phyloP scores from a whole-genome alignment of 331 rosid genomes.

The Pyracantha coccinea region DNA sequence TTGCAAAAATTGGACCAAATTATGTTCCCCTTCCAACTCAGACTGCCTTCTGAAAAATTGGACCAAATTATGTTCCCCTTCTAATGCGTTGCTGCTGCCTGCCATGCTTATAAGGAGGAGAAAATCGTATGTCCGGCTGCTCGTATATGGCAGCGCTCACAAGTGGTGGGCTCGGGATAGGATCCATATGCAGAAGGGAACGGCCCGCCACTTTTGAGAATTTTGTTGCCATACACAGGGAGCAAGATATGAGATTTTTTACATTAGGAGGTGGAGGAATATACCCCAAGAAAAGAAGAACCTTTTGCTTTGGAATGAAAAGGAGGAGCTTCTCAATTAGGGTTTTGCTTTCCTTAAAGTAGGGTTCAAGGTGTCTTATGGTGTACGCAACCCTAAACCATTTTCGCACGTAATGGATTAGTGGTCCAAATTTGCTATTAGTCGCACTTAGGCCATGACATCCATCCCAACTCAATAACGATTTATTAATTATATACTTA shows the following conservation, averaged over 20 bases:
- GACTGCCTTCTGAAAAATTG: not conserved
- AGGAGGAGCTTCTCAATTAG: not conserved
- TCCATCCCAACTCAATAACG: not conserved
- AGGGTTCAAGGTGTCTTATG: not conserved
- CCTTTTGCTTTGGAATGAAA: constrained; percentile 3
- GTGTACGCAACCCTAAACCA: not conserved
- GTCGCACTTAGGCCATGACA: not conserved
- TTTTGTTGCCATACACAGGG: accelerated
- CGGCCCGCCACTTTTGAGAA: not conserved
- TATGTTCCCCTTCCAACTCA: not conserved
- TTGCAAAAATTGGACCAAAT: not conserved
- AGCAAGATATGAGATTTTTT: not conserved
- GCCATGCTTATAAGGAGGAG: not conserved
- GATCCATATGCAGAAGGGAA: not conserved
- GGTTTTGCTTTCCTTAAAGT: not conserved
- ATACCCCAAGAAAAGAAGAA: not conserved
- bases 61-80: not conserved
- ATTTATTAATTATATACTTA: not conserved
- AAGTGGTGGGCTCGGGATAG: not conserved
- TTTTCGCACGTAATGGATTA: not conserved
- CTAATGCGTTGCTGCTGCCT: not conserved
- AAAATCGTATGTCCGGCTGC: no score
- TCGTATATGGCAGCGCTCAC: not conserved
- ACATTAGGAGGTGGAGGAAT: not conserved
- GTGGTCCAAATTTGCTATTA: constrained; percentile 6